These are phyloP conservation scores for Parasitella parasitica DNA, from an alignment of 371 early-diverging fungal species.

Conservation along the genomic window DNA sequence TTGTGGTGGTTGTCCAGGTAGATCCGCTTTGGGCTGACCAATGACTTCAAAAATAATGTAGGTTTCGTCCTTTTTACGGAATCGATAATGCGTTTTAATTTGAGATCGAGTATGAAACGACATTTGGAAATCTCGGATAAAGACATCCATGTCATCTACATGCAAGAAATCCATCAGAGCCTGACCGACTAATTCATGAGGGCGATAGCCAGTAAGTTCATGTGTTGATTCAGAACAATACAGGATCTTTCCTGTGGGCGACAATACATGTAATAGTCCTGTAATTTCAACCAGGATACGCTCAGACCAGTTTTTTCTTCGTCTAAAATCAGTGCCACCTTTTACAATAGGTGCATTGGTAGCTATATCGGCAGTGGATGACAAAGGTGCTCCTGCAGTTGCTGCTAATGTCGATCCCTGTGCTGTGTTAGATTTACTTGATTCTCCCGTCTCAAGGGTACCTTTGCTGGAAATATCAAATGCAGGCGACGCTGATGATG, in stretches of 20 bases:
- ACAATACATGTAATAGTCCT: slow-evolving; percentile 62
- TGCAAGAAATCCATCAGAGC: slow-evolving; percentile 59
- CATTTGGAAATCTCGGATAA: slow-evolving; percentile 48
- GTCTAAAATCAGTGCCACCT: slow-evolving; percentile 46
- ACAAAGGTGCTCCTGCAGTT: neutral
- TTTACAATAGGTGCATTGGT: neutral
- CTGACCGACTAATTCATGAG: slow-evolving; percentile 59
- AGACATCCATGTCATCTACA: slow-evolving; percentile 58
- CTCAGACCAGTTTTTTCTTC: slow-evolving; percentile 55
- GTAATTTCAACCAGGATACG: slow-evolving; percentile 61
- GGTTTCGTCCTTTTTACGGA: slow-evolving; percentile 51
- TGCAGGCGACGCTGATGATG: neutral
- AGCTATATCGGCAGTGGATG: neutral
- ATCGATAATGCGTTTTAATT: slow-evolving; percentile 48
- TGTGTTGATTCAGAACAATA: slow-evolving; percentile 59
- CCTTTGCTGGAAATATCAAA: no score
- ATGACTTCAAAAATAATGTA: slow-evolving; percentile 51
- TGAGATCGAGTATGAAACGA: slow-evolving; percentile 43
- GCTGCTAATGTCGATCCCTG: neutral
- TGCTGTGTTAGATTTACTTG: no score
- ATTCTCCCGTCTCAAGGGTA: no score
- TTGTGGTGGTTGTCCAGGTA: slow-evolving; percentile 29
- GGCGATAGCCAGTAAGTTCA: slow-evolving; percentile 56
- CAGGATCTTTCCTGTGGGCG: slow-evolving; percentile 53
- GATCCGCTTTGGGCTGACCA: slow-evolving; percentile 45